phyloP scores from a whole-genome alignment of 1,284 basidiomycete species.

The Exobasidium rhododendri region DNA sequence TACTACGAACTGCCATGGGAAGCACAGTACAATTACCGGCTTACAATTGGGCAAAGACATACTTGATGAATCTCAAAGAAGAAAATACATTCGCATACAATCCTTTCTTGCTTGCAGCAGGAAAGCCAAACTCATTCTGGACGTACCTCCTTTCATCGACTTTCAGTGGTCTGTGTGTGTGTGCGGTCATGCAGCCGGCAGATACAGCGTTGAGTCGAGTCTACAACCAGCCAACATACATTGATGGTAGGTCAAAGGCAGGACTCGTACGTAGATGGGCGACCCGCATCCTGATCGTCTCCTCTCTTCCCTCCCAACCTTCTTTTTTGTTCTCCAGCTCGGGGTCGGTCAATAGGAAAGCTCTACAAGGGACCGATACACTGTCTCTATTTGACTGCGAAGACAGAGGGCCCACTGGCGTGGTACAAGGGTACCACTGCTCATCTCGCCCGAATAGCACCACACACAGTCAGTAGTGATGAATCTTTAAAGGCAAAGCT shows the following conservation, averaged over 20 bases:
- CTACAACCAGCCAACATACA: constrained; percentile 72
- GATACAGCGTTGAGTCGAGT: constrained; percentile 76
- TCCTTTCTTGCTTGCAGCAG: constrained; percentile 38
- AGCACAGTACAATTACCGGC: constrained; percentile 92
- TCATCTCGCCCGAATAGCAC: constrained; percentile 50
- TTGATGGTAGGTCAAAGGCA: constrained; percentile 64
- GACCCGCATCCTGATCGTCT: too few species aligned
- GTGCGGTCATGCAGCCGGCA: constrained; percentile 58
- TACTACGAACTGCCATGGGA: constrained; percentile 89
- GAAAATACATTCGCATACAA: constrained; percentile 56
- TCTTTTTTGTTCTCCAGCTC: constrained; percentile 59
- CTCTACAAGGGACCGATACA: constrained; percentile 66
- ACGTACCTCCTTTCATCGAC: constrained; percentile 84
- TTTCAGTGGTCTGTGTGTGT: constrained; percentile 84
- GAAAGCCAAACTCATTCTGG: constrained; percentile 68
- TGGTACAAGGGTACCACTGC: constrained; percentile 55
- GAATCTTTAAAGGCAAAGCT: too few species aligned
- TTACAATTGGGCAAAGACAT: constrained; percentile 72
- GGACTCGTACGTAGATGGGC: too few species aligned
- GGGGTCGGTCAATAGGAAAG: constrained; percentile 12
- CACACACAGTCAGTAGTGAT: constrained; percentile 39
- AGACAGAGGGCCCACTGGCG: constrained; percentile 80
- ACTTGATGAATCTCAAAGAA: constrained; percentile 35
- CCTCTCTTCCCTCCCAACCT: constrained; percentile 69
- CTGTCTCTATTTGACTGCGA: constrained; percentile 92